A percentile compares a stretch with the other conserved stretches of the same genome.
These are phyloP conservation scores for Usnea hakonensis DNA, from an alignment of 495 filamentous ascomycete species.

Conservation along the genomic window DNA sequence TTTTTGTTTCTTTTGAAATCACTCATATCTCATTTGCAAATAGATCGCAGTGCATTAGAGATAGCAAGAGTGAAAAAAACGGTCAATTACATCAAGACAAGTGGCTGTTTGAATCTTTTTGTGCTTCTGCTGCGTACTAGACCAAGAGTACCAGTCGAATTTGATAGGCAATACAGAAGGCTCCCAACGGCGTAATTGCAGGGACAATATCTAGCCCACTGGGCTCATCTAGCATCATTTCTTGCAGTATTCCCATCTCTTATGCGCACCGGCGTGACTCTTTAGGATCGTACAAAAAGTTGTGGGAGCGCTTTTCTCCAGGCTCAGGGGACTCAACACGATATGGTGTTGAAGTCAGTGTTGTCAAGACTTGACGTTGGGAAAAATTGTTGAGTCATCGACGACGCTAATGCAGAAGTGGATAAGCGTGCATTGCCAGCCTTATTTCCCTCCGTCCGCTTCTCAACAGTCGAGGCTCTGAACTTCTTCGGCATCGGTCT, in stretches of 20 bases:
- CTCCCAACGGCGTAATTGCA: not conserved
- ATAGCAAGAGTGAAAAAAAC: not conserved
- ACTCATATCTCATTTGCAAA: not conserved
- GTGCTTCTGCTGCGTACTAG: not conserved
- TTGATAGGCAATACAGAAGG: not conserved
- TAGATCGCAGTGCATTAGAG: not conserved
- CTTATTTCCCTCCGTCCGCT: no score
- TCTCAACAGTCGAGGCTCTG: no score
- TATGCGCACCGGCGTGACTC: not conserved
- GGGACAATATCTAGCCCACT: not conserved
- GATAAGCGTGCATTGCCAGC: not conserved
- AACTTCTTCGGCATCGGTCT: no score
- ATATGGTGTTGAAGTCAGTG: not conserved
- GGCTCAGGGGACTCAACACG: not conserved
- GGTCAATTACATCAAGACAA: not conserved
- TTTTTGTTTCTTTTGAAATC: not conserved
- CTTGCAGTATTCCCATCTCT: not conserved
- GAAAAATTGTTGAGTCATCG: not conserved
- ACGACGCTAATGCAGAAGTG: not conserved
- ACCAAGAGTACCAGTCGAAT: not conserved
- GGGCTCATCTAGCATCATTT: not conserved
- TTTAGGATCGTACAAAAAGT: not conserved
- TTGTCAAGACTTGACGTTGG: not conserved
- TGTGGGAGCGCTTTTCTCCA: not conserved
- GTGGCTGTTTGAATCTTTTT: not conserved